Percentiles rank a stretch among this genome's conserved stretches.
phyloP scores from a whole-genome alignment of 2,329 filamentous ascomycete species.

The Monilinia laxa region DNA sequence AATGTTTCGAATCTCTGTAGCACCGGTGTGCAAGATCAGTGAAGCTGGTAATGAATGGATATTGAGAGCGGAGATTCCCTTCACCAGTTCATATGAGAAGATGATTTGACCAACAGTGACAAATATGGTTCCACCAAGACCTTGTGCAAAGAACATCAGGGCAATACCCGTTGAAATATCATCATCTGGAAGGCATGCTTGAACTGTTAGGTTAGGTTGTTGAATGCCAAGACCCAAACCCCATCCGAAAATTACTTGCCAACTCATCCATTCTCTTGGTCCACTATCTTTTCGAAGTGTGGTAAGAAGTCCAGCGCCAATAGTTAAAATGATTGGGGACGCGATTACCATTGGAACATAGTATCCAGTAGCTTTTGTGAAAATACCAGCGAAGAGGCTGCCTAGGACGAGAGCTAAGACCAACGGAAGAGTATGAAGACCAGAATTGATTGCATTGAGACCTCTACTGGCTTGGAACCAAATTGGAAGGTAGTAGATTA shows the following conservation, averaged over 20 bases:
- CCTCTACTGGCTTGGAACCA: constrained; percentile 50
- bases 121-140: constrained; percentile 42
- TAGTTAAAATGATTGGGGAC: constrained; percentile 35
- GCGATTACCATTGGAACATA: constrained; percentile 34
- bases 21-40: constrained; percentile 44
- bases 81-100: constrained; percentile 36
- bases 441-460: constrained; percentile 43
- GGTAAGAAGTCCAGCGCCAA: constrained; percentile 46
- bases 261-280: constrained; percentile 42
- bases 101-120: constrained; percentile 38
- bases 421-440: constrained; percentile 42
- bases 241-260: constrained; percentile 36
- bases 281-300: constrained; percentile 42
- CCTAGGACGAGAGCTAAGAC: constrained; percentile 40
- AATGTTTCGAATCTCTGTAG: constrained; percentile 51
- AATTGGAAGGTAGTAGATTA: constrained; percentile 50
- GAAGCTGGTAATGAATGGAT: constrained; percentile 22
- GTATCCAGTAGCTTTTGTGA: constrained; percentile 39
- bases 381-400: constrained; percentile 38
- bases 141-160: constrained; percentile 42
- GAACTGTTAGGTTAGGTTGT: constrained; percentile 36
- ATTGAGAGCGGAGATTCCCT: constrained; percentile 24
- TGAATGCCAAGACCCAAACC: constrained; percentile 39
- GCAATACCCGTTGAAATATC: constrained; percentile 40
- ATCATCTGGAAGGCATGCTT: constrained; percentile 33